These are phyloP conservation scores for Hypoxylon sp. DNA, from an alignment of 2,329 filamentous ascomycete species.

Conservation along the genomic window DNA sequence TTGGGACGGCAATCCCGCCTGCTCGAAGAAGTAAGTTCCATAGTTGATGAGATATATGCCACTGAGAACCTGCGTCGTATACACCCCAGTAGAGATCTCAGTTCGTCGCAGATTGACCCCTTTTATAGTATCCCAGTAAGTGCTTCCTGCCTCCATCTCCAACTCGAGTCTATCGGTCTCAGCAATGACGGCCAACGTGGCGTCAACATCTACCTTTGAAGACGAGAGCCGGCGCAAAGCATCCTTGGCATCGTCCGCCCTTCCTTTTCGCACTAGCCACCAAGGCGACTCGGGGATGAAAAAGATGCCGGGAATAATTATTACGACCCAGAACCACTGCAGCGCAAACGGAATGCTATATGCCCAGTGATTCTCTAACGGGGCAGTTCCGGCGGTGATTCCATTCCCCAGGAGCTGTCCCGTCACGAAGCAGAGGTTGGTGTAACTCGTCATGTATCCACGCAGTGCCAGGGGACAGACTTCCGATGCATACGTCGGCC, in stretches of 20 bases:
- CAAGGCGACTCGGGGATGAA: constrained; percentile 67
- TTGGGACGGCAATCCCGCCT: constrained; percentile 66
- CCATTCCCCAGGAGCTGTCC: constrained; percentile 70
- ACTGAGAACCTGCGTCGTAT: constrained; percentile 74
- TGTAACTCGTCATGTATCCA: constrained; percentile 70
- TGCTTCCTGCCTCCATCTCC: constrained; percentile 63
- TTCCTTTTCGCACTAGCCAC: constrained; percentile 64
- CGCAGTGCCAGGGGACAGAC: constrained; percentile 72
- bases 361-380: constrained; percentile 62
- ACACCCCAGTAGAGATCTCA: constrained; percentile 72
- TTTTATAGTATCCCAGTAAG: constrained; percentile 66
- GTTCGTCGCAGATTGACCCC: constrained; percentile 66
- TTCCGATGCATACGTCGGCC: constrained; percentile 72
- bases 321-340: constrained; percentile 65
- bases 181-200: constrained; percentile 68
- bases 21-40: constrained; percentile 72
- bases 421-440: constrained; percentile 74
- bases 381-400: constrained; percentile 61
- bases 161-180: constrained; percentile 71
- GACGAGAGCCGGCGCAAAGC: constrained; percentile 62
- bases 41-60: constrained; percentile 76
- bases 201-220: constrained; percentile 62
- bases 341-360: constrained; percentile 65
- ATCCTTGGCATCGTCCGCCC: constrained; percentile 58
- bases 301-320: constrained; percentile 62